Conservation (phyloP, 1,284 basidiomycete species). For the Rhodotorula sp. region DNA sequence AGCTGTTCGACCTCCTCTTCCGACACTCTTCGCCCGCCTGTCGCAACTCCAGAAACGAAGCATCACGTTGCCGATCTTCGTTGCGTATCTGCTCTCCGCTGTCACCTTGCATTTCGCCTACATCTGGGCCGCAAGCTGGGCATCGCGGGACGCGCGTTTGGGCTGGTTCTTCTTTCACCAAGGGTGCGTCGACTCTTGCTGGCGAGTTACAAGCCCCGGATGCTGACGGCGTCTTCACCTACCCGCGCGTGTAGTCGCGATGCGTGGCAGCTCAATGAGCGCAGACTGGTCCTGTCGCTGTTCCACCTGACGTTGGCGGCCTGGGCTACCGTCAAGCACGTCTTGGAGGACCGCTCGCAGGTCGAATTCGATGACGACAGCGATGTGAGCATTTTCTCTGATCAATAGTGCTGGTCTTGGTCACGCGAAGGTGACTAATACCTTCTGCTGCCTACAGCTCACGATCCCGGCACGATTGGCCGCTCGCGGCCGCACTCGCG, state of each 20-base stretch:
- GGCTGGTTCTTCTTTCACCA: slow-evolving; percentile 34
- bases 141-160: slow-evolving; percentile 16
- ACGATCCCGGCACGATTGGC: slow-evolving; percentile 41
- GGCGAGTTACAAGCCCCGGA: too few relatives aligned
- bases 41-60: slow-evolving; percentile 10
- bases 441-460: slow-evolving; percentile 11
- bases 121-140: slow-evolving; percentile 28
- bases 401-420: too few relatives aligned
- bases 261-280: slow-evolving; percentile 40
- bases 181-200: slow-evolving; percentile 11
- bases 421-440: too few relatives aligned
- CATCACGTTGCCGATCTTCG: slow-evolving; percentile 2
- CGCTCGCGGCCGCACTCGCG: background rate
- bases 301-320: slow-evolving; percentile 22
- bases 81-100: slow-evolving; percentile 28
- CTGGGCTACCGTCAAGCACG: slow-evolving; percentile 28
- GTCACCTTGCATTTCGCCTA: slow-evolving; percentile 30
- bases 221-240: too few relatives aligned
- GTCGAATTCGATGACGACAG: slow-evolving; percentile 33
- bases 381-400: slow-evolving; percentile 5
- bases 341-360: slow-evolving; percentile 23
- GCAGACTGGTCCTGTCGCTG: slow-evolving; percentile 33
- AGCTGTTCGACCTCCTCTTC: slow-evolving; percentile 27
- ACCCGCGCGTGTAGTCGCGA: slow-evolving; percentile 25
- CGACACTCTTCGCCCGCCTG: slow-evolving; percentile 26